A percentile compares a stretch with the other conserved stretches of the same genome.
phyloP scores from a whole-genome alignment of 495 filamentous ascomycete species.

The Neurospora sp. region DNA sequence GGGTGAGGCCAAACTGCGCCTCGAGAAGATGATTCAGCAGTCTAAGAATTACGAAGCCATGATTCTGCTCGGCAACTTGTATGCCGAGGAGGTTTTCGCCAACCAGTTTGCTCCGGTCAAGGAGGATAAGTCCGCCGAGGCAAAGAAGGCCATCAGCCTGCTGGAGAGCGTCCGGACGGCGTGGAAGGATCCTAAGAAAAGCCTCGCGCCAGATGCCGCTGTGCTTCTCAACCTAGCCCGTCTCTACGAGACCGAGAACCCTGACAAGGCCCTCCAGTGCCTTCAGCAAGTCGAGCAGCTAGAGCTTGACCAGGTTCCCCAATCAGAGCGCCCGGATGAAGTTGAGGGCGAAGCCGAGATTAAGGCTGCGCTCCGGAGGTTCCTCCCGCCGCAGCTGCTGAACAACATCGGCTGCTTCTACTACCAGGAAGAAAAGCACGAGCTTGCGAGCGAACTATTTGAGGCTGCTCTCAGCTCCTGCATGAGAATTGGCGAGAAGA shows the following conservation, averaged over 20 bases:
- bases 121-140: conserved; percentile 76
- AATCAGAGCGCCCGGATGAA: conserved; percentile 57
- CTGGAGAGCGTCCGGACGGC: conserved; percentile 75
- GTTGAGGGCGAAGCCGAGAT: conserved; percentile 48
- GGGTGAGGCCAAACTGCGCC: conserved; percentile 81
- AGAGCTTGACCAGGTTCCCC: conserved; percentile 62
- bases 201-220: conserved; percentile 64
- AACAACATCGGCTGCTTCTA: conserved; percentile 97
- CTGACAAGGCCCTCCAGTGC: conserved; percentile 86
- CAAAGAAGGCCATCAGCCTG: conserved; percentile 70
- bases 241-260: conserved; percentile 74
- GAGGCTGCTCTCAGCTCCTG: conserved; percentile 82
- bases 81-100: conserved; percentile 87
- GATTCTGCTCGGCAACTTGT: conserved; percentile 77
- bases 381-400: conserved; percentile 77
- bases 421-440: conserved; percentile 74
- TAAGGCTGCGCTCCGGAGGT: conserved; percentile 53
- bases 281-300: conserved; percentile 82
- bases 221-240: conserved; percentile 89
- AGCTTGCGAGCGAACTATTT: conserved; percentile 74
- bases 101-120: conserved; percentile 60
- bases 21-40: conserved; percentile 86
- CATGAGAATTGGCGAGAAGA: conserved; percentile 58
- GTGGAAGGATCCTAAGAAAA: conserved; percentile 84
- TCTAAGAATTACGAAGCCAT: conserved; percentile 83